Base-by-base conservation (phyloP, 2,329 filamentous ascomycete genomes). In the Nothopassalora personata region DNA sequence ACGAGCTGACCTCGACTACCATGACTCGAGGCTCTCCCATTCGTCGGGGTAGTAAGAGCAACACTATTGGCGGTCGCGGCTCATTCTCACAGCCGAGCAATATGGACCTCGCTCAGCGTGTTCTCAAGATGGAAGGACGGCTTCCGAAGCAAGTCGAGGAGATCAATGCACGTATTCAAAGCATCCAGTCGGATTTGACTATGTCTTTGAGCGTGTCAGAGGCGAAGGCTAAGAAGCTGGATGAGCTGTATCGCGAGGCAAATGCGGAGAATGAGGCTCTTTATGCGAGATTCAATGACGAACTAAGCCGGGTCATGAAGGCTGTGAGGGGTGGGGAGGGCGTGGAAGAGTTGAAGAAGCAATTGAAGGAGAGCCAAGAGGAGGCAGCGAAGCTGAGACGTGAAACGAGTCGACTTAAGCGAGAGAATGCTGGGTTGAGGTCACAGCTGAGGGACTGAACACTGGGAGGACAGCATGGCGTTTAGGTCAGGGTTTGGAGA, bases 201-300 rank as follows among this genome's bases (percentile, higher is more conserved):
- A 84, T 79, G 19, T 86, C 86, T 1, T 79, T 96, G 13, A 81
- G 84, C 23, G 67, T 90, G 1, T 86, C 84, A 13, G 91, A 97
- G 72, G 83, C 82, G 60, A 92, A 94, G 67, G 86, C 87, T 60
- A 88, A 86, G 67, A 88, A 88, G 45, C 84, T 97, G 55, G 92
- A 97, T 71, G 89, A 95, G 74, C 78, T 96, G 54, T 96, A 95
- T 76, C 89, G 90, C 64, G 91, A 96, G 70, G 84, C 87, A 15
- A 91, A 86, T 67, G 89, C 90, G 0, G 93, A 97, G 78, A 97
- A 97, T 68, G 92, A 97, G 75, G 83, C 93, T 31, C 80, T 97
- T 57, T 97, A 97, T 73, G 89, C 93, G 65, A 87, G 87, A 61
- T 96, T 97, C 79, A 96, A 97, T 69, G 84, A 86, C n/a, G 93